phyloP scores from a whole-genome alignment of 208 protist genomes.

The Crithidia mellificae region DNA sequence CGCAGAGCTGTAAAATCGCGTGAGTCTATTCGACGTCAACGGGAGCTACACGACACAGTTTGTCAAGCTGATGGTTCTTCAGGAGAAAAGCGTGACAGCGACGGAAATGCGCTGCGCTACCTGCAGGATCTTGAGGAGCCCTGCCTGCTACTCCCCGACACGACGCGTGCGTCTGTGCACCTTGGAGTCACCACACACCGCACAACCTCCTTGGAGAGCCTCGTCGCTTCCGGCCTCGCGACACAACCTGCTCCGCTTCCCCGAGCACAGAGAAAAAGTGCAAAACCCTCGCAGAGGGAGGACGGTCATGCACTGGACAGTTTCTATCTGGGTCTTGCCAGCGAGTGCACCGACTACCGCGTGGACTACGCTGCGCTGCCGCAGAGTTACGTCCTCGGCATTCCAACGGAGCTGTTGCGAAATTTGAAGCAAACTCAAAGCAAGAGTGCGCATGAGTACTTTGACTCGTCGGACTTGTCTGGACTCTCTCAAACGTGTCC shows the following conservation, averaged over 20 bases:
- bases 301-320: not conserved
- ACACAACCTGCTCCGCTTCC: too few relatives aligned
- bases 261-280: too few relatives aligned
- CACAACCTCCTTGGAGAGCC: not conserved
- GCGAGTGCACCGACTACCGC: slow-evolving; percentile 20
- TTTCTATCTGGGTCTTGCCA: slow-evolving; percentile 22
- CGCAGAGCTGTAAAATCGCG: slow-evolving; percentile 20
- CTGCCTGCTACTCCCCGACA: slow-evolving; percentile 29
- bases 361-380: slow-evolving; percentile 30
- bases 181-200: slow-evolving; percentile 15
- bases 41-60: not conserved
- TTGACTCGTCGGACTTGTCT: too few relatives aligned
- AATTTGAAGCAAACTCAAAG: too few relatives aligned
- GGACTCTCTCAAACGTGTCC: not conserved
- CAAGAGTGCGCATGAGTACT: too few relatives aligned
- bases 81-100: not conserved
- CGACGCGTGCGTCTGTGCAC: not conserved
- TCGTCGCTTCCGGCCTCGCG: too few relatives aligned
- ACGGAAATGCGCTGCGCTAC: slow-evolving; percentile 3
- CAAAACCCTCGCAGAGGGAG: too few relatives aligned
- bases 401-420: slow-evolving; percentile 30
- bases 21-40: not conserved
- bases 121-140: slow-evolving; percentile 26
- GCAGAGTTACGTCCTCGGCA: slow-evolving; percentile 33
- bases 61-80: not conserved